Evolutionary conservation across 495 filamentous ascomycete species (phyloP), one percentile per base, ranked within the genome.

Genomic region (Penicillium salamii): DNA sequence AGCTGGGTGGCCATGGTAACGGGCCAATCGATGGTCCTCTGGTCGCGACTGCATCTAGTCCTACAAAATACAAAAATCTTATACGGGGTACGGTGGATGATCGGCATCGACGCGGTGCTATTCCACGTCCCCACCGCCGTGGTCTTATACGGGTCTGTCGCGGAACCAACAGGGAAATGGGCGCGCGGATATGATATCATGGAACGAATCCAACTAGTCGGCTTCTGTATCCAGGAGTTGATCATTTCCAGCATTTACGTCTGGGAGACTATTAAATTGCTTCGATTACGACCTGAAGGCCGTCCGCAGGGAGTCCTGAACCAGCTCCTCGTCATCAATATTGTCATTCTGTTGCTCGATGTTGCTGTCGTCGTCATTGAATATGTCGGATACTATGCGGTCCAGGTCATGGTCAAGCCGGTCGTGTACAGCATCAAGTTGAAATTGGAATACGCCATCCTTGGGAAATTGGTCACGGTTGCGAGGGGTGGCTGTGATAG

Each of bases 171-270:
- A 6, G 63, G 70, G 15, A 23, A 34, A 5, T 78, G 72, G 47
- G 44, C 65, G 3, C 23, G 21, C 0, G 68, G 64, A 0, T 84
- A 79, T 54, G 62, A 69, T 7, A 58, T 78, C 23, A 74, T 77
- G 58, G 80, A 83, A 41, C 73, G 71, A 2, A 64, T 78, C 5
- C 75, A 84, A 55, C 66, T 83, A 23, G 66, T 72, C 2, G 74
- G 65, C 2, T 81, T 84, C 60, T 76, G 69, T 41, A 37, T 80
- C 7, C 81, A 84, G 55, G 81, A 84, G 56, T 50, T 74, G 28
- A 61, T 78, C 18, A 73, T 85, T 17, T 83, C 82, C 1, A 72
- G 72, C 1, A 55, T 83, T 3, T 85, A 83, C 50, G 66, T 85
- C 7, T 77, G 66, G 65, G 76, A 77, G 46, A 78, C 74, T 3